phyloP scores from a whole-genome alignment of 345 rosid species.

The Citrus glauca region DNA sequence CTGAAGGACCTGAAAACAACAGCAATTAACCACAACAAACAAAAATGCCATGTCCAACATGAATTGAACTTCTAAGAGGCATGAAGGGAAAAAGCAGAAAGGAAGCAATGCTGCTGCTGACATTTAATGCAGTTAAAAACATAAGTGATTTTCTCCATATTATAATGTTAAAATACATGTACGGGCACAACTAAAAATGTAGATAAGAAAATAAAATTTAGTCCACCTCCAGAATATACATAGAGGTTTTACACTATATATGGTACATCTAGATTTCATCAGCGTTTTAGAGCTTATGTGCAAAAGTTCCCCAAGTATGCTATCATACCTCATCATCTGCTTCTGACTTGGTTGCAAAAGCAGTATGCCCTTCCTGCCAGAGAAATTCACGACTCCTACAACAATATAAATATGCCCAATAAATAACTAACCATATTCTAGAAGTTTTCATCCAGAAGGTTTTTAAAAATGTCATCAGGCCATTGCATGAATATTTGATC shows the following conservation, averaged over 20 bases:
- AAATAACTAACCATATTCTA: not conserved
- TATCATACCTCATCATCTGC: slow-evolving; percentile 81
- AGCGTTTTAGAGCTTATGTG: too few species aligned
- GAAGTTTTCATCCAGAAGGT: not conserved
- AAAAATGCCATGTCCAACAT: not conserved
- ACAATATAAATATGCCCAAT: slow-evolving; percentile 1
- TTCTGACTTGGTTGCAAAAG: slow-evolving; percentile 78
- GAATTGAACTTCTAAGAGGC: slow-evolving; percentile 10
- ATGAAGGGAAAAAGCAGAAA: not conserved
- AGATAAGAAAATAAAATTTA: too few species aligned
- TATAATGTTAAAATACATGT: too few species aligned
- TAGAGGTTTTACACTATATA: not conserved
- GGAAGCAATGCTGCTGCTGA: not conserved
- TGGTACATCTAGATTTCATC: too few species aligned
- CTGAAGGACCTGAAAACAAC: slow-evolving; percentile 51
- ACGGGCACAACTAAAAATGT: too few species aligned
- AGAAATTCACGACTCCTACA: slow-evolving; percentile 97
- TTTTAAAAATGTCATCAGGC: not conserved
- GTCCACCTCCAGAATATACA: too few species aligned
- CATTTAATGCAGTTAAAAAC: slow-evolving; percentile 14
- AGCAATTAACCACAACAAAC: slow-evolving; percentile 17
- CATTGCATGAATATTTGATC: not conserved
- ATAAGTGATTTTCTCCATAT: too few species aligned
- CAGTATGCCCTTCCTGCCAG: slow-evolving; percentile 99
- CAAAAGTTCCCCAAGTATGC: not conserved